A percentile compares a stretch with the other conserved stretches of the same genome.
phyloP scores from a whole-genome alignment of 352 stramenopile genomes.

The Pythium dissimile region DNA sequence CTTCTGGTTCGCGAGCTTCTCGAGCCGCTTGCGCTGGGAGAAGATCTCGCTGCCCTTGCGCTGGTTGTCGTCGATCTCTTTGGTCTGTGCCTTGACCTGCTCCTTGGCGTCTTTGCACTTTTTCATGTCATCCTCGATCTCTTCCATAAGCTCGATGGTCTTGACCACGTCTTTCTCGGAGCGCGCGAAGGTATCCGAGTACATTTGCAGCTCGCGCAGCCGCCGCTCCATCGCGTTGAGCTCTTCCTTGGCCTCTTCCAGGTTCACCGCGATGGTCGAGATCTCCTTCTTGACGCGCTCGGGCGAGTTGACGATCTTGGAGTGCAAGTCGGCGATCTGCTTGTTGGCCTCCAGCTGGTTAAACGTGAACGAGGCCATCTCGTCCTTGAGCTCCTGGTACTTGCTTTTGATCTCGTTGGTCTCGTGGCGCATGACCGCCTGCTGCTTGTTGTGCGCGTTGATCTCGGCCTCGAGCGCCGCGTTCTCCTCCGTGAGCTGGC shows the following conservation, averaged over 20 bases:
- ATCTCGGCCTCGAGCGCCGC: constrained; percentile 86
- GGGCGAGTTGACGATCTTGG: constrained; percentile 90
- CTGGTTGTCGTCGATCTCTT: constrained; percentile 50
- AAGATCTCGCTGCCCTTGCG: constrained; percentile 45
- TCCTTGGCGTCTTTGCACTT: constrained; percentile 70
- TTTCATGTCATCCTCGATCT: constrained; percentile 60
- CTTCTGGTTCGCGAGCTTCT: constrained; percentile 72
- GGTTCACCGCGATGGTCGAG: constrained; percentile 37
- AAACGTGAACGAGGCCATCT: constrained; percentile 55
- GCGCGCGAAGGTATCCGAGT: constrained; percentile 64
- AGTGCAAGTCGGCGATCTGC: constrained; percentile 71
- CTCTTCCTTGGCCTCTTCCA: constrained; percentile 74
- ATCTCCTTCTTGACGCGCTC: constrained; percentile 80
- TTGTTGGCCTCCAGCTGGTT: constrained; percentile 81
- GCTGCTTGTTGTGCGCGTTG: constrained; percentile 87
- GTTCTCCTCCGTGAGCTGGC: constrained; percentile 75
- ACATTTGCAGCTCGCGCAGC: constrained; percentile 46
- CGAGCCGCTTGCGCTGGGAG: constrained; percentile 64
- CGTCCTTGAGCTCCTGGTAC: constrained; percentile 84
- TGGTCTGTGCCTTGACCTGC: constrained; percentile 53
- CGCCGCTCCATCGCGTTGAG: constrained; percentile 64
- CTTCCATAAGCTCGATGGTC: constrained; percentile 56
- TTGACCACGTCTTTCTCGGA: constrained; percentile 67
- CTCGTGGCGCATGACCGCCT: constrained; percentile 85
- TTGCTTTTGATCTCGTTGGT: constrained; percentile 72